Evolutionary conservation across 208 protist genomes (phyloP).

Genomic region (Herpetomonas tarakana): DNA sequence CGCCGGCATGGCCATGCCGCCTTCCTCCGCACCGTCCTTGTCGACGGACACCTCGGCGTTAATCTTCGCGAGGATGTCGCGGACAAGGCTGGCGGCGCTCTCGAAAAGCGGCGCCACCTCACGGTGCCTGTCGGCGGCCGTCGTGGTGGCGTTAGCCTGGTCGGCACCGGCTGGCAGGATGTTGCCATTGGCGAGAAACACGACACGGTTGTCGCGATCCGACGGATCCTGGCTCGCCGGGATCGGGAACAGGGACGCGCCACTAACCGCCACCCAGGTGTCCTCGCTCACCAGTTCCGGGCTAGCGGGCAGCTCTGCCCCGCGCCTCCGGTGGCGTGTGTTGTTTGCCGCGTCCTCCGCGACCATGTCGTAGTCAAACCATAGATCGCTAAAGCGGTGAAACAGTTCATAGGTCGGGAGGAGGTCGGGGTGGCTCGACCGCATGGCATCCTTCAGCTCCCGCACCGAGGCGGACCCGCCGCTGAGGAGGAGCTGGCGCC

Average conservation of each 20-base stretch:
- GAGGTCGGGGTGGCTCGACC: not conserved
- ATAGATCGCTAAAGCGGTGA: conserved; percentile 43
- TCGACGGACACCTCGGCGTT: not conserved
- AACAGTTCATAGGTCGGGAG: conserved; percentile 37
- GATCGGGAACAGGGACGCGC: not conserved
- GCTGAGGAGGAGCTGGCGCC: conserved; percentile 11
- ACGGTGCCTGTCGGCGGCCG: not conserved
- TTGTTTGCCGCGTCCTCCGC: conserved; percentile 9
- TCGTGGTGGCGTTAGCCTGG: not conserved
- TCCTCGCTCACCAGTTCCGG: not conserved
- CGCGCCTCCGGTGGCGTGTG: not conserved
- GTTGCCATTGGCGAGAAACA: not conserved
- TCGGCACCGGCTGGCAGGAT: not conserved
- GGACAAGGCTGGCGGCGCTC: not conserved
- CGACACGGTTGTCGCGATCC: not conserved
- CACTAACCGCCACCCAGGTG: not conserved
- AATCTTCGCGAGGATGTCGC: not conserved
- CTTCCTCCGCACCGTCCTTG: not conserved
- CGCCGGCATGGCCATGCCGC: not conserved
- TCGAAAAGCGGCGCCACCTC: not conserved
- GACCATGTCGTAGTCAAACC: conserved; percentile 22
- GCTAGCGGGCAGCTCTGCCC: not conserved
- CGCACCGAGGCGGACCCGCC: conserved; percentile 11
- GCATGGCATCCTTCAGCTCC: conserved; percentile 10
- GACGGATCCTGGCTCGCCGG: not conserved